These are phyloP conservation scores for Ogataea polymorpha DNA, from an alignment of 805 yeast species.

Conservation along the genomic window DNA sequence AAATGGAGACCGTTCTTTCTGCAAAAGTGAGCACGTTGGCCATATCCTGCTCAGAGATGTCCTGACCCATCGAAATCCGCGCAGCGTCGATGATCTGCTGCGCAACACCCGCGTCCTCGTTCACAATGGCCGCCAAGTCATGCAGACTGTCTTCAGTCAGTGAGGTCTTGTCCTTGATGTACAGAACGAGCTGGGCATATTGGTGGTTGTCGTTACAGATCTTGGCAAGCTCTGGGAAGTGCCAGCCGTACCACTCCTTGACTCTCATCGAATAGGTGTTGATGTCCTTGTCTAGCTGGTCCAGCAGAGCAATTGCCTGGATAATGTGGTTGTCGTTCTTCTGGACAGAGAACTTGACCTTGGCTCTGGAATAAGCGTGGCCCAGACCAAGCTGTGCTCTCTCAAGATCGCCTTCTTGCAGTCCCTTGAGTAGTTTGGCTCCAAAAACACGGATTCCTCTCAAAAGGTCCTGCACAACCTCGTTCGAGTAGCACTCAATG, in stretches of 20 bases:
- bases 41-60: conserved; percentile 92
- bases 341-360: conserved; percentile 97
- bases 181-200: conserved; percentile 77
- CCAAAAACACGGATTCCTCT: conserved; percentile 95
- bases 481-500: conserved; percentile 87
- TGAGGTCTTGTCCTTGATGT: conserved; percentile 83
- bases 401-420: conserved; percentile 93
- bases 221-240: conserved; percentile 94
- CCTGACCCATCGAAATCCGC: conserved; percentile 98
- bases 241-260: conserved; percentile 99
- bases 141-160: conserved; percentile 79
- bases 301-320: conserved; percentile 96
- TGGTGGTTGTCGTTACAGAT: conserved; percentile 85
- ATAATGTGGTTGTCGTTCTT: conserved; percentile 98
- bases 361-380: conserved; percentile 98
- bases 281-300: conserved; percentile 96
- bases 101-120: conserved; percentile 90
- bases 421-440: conserved; percentile 81
- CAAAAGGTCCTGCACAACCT: conserved; percentile 88
- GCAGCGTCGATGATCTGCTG: conserved; percentile 92
- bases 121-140: conserved; percentile 84
- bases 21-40: conserved; percentile 88
- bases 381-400: conserved; percentile 98
- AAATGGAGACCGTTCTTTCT: conserved; percentile 83
- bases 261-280: conserved; percentile 97